A percentile compares a stretch with the other conserved stretches of the same genome.
These are phyloP conservation scores for Carex parvula DNA, from an alignment of 176 grass and related monocot species.

Conservation along the genomic window DNA sequence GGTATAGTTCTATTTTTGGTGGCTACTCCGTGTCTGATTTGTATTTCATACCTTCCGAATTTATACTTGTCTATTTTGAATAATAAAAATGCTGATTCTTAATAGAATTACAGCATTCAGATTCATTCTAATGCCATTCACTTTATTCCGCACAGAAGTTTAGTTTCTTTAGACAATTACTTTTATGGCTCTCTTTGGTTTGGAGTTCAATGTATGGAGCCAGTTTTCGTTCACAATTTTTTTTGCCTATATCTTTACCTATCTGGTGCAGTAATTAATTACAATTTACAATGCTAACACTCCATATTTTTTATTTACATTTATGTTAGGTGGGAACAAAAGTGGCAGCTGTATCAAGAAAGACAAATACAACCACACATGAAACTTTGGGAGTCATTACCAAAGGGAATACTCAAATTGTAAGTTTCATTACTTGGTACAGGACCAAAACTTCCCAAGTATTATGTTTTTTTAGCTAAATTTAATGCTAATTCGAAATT, in stretches of 20 bases:
- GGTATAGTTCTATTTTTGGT: slow-evolving; percentile 33
- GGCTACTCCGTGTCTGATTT: background rate
- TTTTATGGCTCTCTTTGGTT: background rate
- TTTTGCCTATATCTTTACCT: background rate
- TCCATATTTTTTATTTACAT: background rate
- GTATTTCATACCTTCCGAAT: background rate
- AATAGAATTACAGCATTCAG: background rate
- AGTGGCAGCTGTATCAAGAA: slow-evolving; percentile 89
- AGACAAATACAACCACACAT: slow-evolving; percentile 96
- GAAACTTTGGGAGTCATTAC: slow-evolving; percentile 89
- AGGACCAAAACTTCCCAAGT: background rate
- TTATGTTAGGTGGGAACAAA: slow-evolving; percentile 76
- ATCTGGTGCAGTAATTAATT: background rate
- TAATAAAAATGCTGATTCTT: background rate
- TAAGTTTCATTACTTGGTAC: slow-evolving; percentile 37
- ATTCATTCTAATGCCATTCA: background rate
- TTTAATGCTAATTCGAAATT: background rate
- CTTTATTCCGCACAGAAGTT: background rate
- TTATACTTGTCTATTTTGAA: background rate
- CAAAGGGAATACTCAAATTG: slow-evolving; percentile 92
- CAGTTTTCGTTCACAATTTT: background rate
- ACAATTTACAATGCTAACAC: background rate
- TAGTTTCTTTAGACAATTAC: background rate
- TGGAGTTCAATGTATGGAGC: too few species aligned
- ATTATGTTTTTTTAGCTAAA: background rate